Evolutionary conservation across 2,329 filamentous ascomycete species (phyloP).

Genomic region (Akanthomyces muscarius): DNA sequence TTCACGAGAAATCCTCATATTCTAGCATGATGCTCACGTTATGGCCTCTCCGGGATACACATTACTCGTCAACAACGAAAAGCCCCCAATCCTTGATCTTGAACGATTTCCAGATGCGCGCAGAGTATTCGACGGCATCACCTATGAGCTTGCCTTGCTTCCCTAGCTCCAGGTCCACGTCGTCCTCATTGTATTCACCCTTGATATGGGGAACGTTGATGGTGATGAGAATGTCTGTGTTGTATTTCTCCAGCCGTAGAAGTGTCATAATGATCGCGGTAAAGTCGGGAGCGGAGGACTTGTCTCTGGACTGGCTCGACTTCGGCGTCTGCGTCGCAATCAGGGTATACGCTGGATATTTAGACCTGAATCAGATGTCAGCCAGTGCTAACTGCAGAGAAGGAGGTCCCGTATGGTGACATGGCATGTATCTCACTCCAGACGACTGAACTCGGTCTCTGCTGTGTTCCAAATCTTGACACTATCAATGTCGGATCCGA

Average conservation of each 20-base stretch:
- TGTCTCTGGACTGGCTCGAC: constrained; percentile 31
- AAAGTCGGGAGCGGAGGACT: constrained; percentile 51
- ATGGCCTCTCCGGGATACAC: background rate
- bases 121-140: constrained; percentile 63
- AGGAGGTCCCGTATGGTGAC: background rate
- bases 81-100: constrained; percentile 77
- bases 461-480: constrained; percentile 65
- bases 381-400: background rate
- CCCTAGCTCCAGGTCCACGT: constrained; percentile 63
- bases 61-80: constrained; percentile 44
- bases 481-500: constrained; percentile 58
- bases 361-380: constrained; percentile 31
- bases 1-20: background rate
- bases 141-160: constrained; percentile 65
- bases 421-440: constrained; percentile 41
- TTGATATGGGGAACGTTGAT: constrained; percentile 84
- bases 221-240: constrained; percentile 78
- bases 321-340: constrained; percentile 59
- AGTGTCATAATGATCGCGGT: constrained; percentile 75
- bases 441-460: constrained; percentile 53
- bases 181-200: constrained; percentile 68
- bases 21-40: background rate
- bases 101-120: constrained; percentile 67
- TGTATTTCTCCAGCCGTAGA: constrained; percentile 68
- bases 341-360: constrained; percentile 62